These are phyloP conservation scores for Leishmania aethiopica DNA, from an alignment of 208 protist genomes.

Conservation along the genomic window DNA sequence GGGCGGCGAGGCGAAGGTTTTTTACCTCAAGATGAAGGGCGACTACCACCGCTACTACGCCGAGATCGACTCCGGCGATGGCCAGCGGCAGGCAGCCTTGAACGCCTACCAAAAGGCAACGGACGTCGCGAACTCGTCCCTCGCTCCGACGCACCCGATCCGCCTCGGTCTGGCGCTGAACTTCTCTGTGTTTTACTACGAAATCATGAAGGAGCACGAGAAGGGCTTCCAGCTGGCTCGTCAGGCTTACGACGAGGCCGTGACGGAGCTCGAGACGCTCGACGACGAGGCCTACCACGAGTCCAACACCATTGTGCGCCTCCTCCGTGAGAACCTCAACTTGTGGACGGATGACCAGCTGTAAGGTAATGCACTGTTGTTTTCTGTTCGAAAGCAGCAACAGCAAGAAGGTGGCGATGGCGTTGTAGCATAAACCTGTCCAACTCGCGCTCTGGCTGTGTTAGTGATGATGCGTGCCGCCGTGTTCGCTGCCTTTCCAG, in stretches of 20 bases:
- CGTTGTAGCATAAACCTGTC: neutral
- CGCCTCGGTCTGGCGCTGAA: slow-evolving; percentile 99
- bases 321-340: slow-evolving; percentile 99
- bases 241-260: slow-evolving; percentile 95
- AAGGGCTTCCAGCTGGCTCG: slow-evolving; percentile 93
- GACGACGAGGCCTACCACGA: slow-evolving; percentile 99
- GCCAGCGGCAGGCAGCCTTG: slow-evolving; percentile 81
- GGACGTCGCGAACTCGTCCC: slow-evolving; percentile 84
- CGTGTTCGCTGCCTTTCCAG: neutral
- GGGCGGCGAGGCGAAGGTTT: slow-evolving; percentile 93
- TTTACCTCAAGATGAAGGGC: slow-evolving; percentile 97
- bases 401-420: neutral
- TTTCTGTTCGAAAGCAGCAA: neutral
- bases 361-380: slow-evolving; percentile 14
- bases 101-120: slow-evolving; percentile 90
- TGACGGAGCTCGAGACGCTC: slow-evolving; percentile 97
- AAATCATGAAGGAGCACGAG: slow-evolving; percentile 98
- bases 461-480: neutral
- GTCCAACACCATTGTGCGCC: slow-evolving; percentile 99
- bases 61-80: slow-evolving; percentile 95
- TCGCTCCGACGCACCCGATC: slow-evolving; percentile 97
- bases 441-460: neutral
- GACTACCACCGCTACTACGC: slow-evolving; percentile 98
- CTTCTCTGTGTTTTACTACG: slow-evolving; percentile 99
- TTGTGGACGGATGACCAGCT: slow-evolving; percentile 97